Evolutionary conservation across 2,329 filamentous ascomycete genomes (phyloP).

Genomic region (Nothopassalora personata): DNA sequence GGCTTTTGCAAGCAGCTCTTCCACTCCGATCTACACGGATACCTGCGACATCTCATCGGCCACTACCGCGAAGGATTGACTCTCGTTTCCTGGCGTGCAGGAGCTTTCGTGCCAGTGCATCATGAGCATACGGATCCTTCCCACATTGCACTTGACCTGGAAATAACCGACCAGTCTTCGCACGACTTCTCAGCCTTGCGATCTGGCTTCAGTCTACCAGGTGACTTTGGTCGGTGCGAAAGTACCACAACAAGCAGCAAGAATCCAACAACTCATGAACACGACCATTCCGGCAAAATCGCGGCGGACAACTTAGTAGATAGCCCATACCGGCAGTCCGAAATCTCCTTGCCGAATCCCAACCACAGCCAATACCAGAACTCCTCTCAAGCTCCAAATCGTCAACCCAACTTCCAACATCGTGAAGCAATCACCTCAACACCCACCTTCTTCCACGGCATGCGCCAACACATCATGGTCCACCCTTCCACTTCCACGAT

Average conservation of each 20-base stretch:
- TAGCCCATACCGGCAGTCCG: background rate
- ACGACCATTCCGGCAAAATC: background rate
- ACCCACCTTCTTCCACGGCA: background rate
- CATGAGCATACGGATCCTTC: background rate
- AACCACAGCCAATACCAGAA: background rate
- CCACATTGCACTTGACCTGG: background rate
- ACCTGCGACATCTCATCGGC: background rate
- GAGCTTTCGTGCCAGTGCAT: background rate
- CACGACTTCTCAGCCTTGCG: background rate
- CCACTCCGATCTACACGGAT: constrained; percentile 1
- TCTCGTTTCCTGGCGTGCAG: background rate
- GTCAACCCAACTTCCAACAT: background rate
- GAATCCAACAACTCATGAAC: background rate
- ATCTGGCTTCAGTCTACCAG: background rate
- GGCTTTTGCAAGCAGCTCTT: constrained; percentile 4
- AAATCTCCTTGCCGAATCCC: background rate
- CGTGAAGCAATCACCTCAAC: background rate
- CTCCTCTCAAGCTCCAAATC: background rate
- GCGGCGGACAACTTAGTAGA: background rate
- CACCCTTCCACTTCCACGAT: background rate
- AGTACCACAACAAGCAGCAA: background rate
- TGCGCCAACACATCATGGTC: background rate
- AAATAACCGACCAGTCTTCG: background rate
- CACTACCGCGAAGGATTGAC: constrained; percentile 1
- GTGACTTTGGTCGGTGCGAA: background rate